These are phyloP conservation scores for Russula ochroleuca DNA, from an alignment of 768 basidiomycete species.

Conservation along the genomic window DNA sequence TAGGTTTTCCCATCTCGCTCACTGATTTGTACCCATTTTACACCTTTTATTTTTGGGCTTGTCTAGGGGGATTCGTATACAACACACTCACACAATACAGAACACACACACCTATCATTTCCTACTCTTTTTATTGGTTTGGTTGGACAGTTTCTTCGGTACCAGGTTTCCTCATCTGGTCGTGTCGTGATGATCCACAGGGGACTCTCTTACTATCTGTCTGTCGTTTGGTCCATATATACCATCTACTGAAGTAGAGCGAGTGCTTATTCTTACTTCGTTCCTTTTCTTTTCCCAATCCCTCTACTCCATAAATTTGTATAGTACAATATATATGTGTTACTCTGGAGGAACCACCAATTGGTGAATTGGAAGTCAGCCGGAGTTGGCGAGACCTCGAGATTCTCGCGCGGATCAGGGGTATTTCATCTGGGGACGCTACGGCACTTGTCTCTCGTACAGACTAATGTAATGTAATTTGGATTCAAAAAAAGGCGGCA, in stretches of 20 bases:
- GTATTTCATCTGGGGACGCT: too few species aligned
- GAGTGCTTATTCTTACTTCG: neutral
- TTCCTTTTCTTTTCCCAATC: neutral
- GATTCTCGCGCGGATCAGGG: too few species aligned
- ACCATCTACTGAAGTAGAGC: conserved; percentile 13
- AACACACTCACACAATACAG: neutral
- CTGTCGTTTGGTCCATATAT: neutral
- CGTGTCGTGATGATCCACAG: neutral
- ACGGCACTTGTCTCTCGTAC: too few species aligned
- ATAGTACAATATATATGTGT: conserved; percentile 3
- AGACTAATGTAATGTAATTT: too few species aligned
- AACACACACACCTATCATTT: neutral
- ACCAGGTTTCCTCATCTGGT: neutral
- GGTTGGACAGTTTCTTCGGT: neutral
- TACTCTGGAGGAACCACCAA: neutral
- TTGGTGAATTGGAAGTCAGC: neutral
- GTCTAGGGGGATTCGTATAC: neutral
- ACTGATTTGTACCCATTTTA: neutral
- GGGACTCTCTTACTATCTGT: neutral
- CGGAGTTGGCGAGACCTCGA: too few species aligned
- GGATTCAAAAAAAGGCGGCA: too few species aligned
- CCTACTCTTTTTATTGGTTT: neutral
- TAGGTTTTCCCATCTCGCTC: neutral
- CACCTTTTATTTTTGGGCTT: neutral
- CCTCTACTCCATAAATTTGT: neutral